Conservation (phyloP, 2,329 filamentous ascomycete species). For the Diaporthe amygdali region DNA sequence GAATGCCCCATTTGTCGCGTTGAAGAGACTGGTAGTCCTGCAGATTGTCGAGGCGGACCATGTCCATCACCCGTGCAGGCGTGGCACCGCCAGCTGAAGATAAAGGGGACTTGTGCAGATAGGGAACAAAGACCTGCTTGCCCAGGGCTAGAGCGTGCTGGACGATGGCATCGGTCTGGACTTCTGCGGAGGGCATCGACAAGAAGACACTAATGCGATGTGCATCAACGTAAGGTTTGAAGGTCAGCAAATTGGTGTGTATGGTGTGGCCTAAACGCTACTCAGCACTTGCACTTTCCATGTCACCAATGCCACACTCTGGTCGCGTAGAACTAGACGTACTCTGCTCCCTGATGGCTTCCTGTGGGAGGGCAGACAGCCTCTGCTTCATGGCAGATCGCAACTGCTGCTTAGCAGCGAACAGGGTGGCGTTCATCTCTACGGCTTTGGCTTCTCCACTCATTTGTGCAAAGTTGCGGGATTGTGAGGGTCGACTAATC, state of each 20-base stretch:
- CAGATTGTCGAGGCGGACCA: slow-evolving; percentile 78
- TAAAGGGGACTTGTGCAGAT: slow-evolving; percentile 70
- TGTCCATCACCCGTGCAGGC: slow-evolving; percentile 83
- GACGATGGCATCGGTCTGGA: slow-evolving; percentile 84
- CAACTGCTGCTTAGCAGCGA: slow-evolving; percentile 77
- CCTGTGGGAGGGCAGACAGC: slow-evolving; percentile 65
- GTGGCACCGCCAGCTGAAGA: slow-evolving; percentile 47
- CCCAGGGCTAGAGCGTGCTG: slow-evolving; percentile 76
- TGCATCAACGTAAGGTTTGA: slow-evolving; percentile 78
- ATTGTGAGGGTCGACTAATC: background rate
- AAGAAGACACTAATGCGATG: slow-evolving; percentile 83
- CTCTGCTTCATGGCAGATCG: slow-evolving; percentile 71
- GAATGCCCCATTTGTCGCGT: slow-evolving; percentile 91
- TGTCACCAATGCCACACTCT: slow-evolving; percentile 29
- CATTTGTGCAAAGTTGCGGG: slow-evolving; percentile 16
- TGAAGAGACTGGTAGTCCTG: slow-evolving; percentile 79
- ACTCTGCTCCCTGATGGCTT: slow-evolving; percentile 75
- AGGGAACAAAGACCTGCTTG: slow-evolving; percentile 92
- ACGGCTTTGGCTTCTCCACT: slow-evolving; percentile 12
- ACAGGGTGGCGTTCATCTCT: slow-evolving; percentile 59
- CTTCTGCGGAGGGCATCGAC: slow-evolving; percentile 88
- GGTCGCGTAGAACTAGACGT: slow-evolving; percentile 37
- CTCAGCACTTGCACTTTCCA: slow-evolving; percentile 15
- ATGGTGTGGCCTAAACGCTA: slow-evolving; percentile 63
- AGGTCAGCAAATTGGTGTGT: slow-evolving; percentile 66